phyloP scores from a whole-genome alignment of 1,284 basidiomycete genomes.

The Tilletia setariae region DNA sequence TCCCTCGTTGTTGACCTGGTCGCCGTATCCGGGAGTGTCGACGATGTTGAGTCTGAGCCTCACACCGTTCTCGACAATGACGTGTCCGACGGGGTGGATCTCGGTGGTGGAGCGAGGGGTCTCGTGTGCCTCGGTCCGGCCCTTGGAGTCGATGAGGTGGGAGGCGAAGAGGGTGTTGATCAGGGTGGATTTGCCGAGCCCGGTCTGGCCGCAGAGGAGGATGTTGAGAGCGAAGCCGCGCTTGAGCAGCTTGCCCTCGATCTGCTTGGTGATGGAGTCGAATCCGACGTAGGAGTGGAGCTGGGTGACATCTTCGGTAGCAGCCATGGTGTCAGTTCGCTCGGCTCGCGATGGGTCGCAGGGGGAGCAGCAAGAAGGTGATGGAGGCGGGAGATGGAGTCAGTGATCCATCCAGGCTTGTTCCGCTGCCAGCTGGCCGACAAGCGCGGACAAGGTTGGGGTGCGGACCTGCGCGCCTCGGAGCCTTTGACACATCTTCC shows the following conservation, averaged over 20 bases:
- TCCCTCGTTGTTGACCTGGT: conserved; percentile 93
- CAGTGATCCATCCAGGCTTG: too few relatives aligned
- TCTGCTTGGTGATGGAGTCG: conserved; percentile 80
- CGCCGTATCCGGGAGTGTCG: conserved; percentile 97
- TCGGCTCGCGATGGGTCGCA: not conserved
- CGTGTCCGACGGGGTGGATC: conserved; percentile 81
- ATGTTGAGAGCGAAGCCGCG: conserved; percentile 96
- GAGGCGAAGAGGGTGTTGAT: conserved; percentile 99
- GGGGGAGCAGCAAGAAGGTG: not conserved
- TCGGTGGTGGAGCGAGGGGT: conserved; percentile 90
- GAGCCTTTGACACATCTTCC: too few relatives aligned
- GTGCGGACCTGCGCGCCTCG: too few relatives aligned
- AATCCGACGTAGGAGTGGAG: conserved; percentile 54
- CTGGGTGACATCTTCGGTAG: conserved; percentile 30
- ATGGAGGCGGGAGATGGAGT: too few relatives aligned
- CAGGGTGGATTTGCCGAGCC: conserved; percentile 94
- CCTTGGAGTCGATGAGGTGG: conserved; percentile 95
- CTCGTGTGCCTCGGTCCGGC: conserved; percentile 80
- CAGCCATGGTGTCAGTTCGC: not conserved
- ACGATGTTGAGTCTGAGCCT: conserved; percentile 94
- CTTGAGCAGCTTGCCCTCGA: conserved; percentile 98
- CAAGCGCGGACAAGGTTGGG: too few relatives aligned
- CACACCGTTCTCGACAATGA: conserved; percentile 94
- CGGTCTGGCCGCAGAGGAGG: conserved; percentile 75
- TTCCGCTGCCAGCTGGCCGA: too few relatives aligned